These are phyloP conservation scores for Clarireedia hainanense DNA, from an alignment of 2,329 filamentous ascomycete species.

Conservation along the genomic window DNA sequence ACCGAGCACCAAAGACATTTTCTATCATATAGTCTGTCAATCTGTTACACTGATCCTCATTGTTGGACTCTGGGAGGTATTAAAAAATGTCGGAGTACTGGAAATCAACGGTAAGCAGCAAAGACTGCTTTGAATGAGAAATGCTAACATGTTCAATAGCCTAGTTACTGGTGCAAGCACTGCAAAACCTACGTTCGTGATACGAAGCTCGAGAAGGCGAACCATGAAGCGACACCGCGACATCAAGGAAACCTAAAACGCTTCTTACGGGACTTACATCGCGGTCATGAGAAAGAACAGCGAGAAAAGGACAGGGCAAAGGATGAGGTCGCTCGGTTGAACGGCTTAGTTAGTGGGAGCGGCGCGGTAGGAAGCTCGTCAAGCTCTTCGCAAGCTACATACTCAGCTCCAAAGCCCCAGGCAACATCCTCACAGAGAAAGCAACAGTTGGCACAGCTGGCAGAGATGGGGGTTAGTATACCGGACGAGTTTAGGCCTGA, in stretches of 20 bases:
- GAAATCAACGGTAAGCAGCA: conserved; percentile 70
- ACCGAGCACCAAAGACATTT: too few species aligned
- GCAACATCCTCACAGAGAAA: conserved; percentile 60
- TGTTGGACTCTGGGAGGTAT: background rate
- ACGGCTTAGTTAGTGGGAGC: conserved; percentile 57
- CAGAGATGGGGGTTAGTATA: conserved; percentile 76
- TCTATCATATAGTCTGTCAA: too few species aligned
- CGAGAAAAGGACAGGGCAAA: conserved; percentile 76
- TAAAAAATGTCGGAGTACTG: conserved; percentile 85
- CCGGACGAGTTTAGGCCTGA: conserved; percentile 71
- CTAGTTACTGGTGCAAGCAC: conserved; percentile 97
- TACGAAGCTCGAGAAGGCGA: conserved; percentile 78
- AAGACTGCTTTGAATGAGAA: background rate
- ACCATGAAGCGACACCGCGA: conserved; percentile 80
- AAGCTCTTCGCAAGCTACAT: conserved; percentile 19
- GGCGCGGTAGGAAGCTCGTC: conserved; percentile 17
- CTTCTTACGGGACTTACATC: conserved; percentile 82
- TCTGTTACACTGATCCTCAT: too few species aligned
- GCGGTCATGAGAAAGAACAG: conserved; percentile 70
- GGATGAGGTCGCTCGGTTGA: conserved; percentile 77
- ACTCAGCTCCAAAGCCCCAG: conserved; percentile 27
- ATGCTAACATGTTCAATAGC: conserved; percentile 35
- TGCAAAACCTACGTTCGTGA: conserved; percentile 87
- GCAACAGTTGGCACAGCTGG: conserved; percentile 78
- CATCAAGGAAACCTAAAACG: conserved; percentile 84